Evolutionary conservation across 371 early-diverging fungal species (phyloP).

Genomic region (Parasitella parasitica): DNA sequence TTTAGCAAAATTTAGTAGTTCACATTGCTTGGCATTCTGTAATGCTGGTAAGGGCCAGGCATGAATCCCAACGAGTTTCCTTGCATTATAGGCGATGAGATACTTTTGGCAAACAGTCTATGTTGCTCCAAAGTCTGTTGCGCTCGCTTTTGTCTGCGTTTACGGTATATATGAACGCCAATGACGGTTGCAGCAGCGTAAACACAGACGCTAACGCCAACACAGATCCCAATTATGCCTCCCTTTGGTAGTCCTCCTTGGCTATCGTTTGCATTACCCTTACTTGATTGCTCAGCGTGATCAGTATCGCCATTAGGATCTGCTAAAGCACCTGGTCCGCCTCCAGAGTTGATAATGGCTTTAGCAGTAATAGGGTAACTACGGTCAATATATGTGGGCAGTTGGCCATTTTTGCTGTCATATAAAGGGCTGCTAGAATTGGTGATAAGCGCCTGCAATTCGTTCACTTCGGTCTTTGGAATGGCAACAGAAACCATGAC

Average conservation of each 20-base stretch:
- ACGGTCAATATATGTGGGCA: conserved; percentile 37
- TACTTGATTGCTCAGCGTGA: neutral
- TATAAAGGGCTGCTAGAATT: conserved; percentile 26
- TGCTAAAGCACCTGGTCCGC: neutral
- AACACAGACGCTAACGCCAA: conserved; percentile 35
- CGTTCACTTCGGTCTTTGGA: conserved; percentile 15
- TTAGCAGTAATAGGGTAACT: conserved; percentile 12
- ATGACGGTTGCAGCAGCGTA: conserved; percentile 43
- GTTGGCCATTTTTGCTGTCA: conserved; percentile 31
- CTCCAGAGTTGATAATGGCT: conserved; percentile 2
- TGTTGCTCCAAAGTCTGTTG: conserved; percentile 30
- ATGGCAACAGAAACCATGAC: conserved; percentile 42
- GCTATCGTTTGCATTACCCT: neutral
- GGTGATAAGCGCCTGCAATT: conserved; percentile 19
- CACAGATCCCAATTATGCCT: conserved; percentile 42
- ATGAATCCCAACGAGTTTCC: conserved; percentile 3
- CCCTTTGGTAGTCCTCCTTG: conserved; percentile 30
- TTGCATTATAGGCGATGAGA: conserved; percentile 25
- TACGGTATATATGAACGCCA: conserved; percentile 35
- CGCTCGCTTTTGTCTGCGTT: conserved; percentile 21
- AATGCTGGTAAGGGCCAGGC: neutral
- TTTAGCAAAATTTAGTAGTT: neutral
- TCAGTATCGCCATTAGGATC: neutral
- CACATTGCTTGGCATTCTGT: neutral
- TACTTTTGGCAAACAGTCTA: conserved; percentile 31